phyloP scores from a whole-genome alignment of 192 early-diverging fungal species.

The Coemansia sp. region DNA sequence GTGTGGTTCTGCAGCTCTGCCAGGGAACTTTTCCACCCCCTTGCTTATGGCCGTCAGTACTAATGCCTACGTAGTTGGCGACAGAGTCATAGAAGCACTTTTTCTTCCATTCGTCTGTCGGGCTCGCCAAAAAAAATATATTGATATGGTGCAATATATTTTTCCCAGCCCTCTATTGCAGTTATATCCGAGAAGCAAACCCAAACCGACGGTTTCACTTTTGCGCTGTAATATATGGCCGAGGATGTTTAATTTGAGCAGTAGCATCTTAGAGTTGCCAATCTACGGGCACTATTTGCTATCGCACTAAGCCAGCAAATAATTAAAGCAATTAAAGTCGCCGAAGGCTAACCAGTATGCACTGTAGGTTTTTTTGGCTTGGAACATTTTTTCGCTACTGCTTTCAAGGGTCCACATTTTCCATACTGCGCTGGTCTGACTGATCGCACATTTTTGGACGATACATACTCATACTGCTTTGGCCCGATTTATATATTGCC shows the following conservation, averaged over 20 bases:
- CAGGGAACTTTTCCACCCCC: too few species aligned
- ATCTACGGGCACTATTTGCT: slow-evolving; percentile 1
- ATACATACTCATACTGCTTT: slow-evolving; percentile 27
- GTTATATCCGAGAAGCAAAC: not conserved
- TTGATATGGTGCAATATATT: not conserved
- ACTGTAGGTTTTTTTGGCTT: not conserved
- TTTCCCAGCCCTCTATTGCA: slow-evolving; percentile 1
- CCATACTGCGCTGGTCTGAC: slow-evolving; percentile 8
- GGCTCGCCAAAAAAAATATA: not conserved
- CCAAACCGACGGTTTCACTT: slow-evolving; percentile 1
- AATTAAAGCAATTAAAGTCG: not conserved
- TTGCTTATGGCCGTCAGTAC: too few species aligned
- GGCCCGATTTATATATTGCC: slow-evolving; percentile 20
- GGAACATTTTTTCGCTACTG: slow-evolving; percentile 25
- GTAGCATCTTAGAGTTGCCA: not conserved
- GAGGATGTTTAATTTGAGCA: slow-evolving; percentile 1
- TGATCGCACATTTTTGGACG: slow-evolving; percentile 10
- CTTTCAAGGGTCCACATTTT: slow-evolving; percentile 14
- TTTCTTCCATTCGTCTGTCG: not conserved
- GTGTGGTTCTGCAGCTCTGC: too few species aligned
- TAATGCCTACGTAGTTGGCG: too few species aligned
- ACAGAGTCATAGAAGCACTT: too few species aligned
- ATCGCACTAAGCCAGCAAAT: not conserved
- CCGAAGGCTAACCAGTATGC: not conserved
- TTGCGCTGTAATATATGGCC: not conserved